Evolutionary conservation across 208 protist genomes (phyloP).

Genomic region (Leishmania tarentolae): DNA sequence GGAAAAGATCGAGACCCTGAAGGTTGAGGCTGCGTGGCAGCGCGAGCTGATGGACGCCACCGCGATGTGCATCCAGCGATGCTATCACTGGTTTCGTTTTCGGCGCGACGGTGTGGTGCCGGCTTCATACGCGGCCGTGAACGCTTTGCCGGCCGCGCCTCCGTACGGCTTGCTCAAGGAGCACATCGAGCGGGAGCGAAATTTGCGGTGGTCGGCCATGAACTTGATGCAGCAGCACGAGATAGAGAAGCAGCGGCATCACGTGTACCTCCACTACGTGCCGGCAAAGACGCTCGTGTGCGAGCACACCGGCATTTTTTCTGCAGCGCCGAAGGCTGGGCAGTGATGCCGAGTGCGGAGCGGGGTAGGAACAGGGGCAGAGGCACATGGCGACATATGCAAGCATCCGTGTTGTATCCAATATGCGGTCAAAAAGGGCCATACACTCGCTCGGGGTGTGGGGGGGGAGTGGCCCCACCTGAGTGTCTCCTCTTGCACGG

Average conservation of each 20-base stretch:
- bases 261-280: constrained; percentile 36
- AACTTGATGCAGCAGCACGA: constrained; percentile 46
- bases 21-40: constrained; percentile 69
- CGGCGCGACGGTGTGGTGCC: constrained; percentile 25
- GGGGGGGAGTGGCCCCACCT: not conserved
- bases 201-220: constrained; percentile 42
- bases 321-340: not conserved
- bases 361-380: not conserved
- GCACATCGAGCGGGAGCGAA: constrained; percentile 53
- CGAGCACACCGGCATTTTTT: not conserved
- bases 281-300: constrained; percentile 19
- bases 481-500: not conserved
- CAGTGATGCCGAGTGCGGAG: not conserved
- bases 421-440: not conserved
- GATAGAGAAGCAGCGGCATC: constrained; percentile 27
- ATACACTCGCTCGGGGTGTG: not conserved
- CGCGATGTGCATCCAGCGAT: constrained; percentile 74
- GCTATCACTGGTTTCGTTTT: constrained; percentile 71
- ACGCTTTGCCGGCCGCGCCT: constrained; percentile 36
- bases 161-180: constrained; percentile 62
- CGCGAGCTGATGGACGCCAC: constrained; percentile 56
- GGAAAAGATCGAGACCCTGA: constrained; percentile 44
- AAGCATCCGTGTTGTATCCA: not conserved
- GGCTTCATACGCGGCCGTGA: not conserved
- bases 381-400: not conserved